phyloP scores from a whole-genome alignment of 495 filamentous ascomycete species.

The Penicillium nucicola region DNA sequence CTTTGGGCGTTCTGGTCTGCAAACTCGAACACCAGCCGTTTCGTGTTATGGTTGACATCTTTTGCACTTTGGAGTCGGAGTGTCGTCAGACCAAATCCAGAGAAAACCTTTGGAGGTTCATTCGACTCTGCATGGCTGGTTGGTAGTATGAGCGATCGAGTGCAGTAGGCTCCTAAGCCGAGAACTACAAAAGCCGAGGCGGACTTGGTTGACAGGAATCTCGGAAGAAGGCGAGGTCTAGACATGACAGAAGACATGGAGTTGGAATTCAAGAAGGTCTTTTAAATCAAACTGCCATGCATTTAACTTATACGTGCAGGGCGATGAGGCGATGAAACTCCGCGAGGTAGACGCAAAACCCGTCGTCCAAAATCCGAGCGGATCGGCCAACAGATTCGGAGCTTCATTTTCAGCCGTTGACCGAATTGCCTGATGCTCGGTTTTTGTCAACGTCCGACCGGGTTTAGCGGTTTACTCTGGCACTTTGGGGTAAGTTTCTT shows the following conservation, averaged over 20 bases:
- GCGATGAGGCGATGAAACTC: too few relatives aligned
- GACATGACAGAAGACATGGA: not conserved
- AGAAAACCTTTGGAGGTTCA: slow-evolving; percentile 17
- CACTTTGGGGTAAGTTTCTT: too few relatives aligned
- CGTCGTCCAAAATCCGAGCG: not conserved
- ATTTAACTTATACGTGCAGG: too few relatives aligned
- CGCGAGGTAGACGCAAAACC: too few relatives aligned
- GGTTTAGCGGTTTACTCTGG: too few relatives aligned
- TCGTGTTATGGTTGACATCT: slow-evolving; percentile 63
- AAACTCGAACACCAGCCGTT: slow-evolving; percentile 59
- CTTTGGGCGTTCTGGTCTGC: slow-evolving; percentile 46
- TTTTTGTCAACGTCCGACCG: too few relatives aligned
- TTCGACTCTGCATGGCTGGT: slow-evolving; percentile 23
- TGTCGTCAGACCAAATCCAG: slow-evolving; percentile 20
- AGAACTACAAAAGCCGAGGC: not conserved
- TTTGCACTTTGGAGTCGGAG: slow-evolving; percentile 45
- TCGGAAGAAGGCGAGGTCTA: not conserved
- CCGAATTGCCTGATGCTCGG: not conserved
- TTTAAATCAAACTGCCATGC: too few relatives aligned
- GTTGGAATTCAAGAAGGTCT: too few relatives aligned
- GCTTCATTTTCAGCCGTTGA: too few relatives aligned
- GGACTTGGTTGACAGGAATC: not conserved
- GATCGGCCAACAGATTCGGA: too few relatives aligned
- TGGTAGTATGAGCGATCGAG: slow-evolving; percentile 10
- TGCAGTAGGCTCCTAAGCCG: slow-evolving; percentile 20